phyloP scores from a whole-genome alignment of 768 basidiomycete genomes.

The Butyriboletus loyo region DNA sequence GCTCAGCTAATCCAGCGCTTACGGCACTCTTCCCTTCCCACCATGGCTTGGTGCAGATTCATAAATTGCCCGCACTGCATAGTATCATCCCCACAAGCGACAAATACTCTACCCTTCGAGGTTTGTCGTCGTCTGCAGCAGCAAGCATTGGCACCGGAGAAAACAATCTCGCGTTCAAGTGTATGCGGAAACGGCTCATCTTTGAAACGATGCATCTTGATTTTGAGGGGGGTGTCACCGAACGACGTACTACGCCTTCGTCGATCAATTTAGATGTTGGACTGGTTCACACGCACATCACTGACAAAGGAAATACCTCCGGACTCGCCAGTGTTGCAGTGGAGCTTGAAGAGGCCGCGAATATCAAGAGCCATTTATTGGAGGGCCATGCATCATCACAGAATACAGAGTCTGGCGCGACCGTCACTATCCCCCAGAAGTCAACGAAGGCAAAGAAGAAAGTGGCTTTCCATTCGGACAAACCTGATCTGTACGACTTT shows the following conservation, averaged over 20 bases:
- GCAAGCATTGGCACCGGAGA: constrained; percentile 71
- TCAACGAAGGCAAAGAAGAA: constrained; percentile 57
- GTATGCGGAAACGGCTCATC: constrained; percentile 81
- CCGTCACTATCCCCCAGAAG: constrained; percentile 15
- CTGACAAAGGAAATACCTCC: constrained; percentile 12
- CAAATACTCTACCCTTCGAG: constrained; percentile 79
- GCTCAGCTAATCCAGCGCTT: constrained; percentile 78
- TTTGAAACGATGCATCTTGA: constrained; percentile 91
- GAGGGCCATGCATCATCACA: constrained; percentile 12
- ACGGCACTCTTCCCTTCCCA: constrained; percentile 73
- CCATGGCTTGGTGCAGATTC: constrained; percentile 81
- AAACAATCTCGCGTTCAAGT: constrained; percentile 94
- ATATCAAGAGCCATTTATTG: neutral
- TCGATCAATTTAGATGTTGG: constrained; percentile 20
- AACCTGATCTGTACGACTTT: constrained; percentile 73
- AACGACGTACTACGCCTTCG: constrained; percentile 62
- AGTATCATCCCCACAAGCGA: constrained; percentile 78
- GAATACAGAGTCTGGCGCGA: constrained; percentile 1
- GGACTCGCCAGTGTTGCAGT: constrained; percentile 41
- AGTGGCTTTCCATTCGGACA: constrained; percentile 66
- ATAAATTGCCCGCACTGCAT: constrained; percentile 70
- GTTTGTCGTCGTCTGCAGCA: constrained; percentile 56
- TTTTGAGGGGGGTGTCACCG: constrained; percentile 79
- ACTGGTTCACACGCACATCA: constrained; percentile 17
- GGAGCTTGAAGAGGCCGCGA: constrained; percentile 37